Conservation (phyloP, 345 rosid genomes). For the Aquilaria sinensis region DNA sequence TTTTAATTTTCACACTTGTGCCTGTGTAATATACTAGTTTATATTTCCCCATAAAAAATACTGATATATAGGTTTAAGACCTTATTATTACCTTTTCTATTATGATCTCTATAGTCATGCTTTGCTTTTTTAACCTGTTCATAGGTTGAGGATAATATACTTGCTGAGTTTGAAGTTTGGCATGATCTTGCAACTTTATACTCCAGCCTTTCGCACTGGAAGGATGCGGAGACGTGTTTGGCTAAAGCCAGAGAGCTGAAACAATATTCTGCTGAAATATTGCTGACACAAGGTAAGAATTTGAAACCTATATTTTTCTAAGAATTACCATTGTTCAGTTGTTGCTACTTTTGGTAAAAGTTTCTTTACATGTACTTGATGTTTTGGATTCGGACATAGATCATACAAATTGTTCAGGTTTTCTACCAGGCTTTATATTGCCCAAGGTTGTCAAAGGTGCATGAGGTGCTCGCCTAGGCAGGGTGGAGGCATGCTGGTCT, state of each 20-base stretch:
- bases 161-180: conserved; percentile 89
- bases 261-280: conserved; percentile 59
- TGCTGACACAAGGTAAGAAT: conserved; percentile 74
- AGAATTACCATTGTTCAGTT: background rate
- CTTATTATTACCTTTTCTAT: background rate
- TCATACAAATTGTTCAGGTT: too few species aligned
- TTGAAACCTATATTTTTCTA: conserved; percentile 14
- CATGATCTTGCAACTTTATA: conserved; percentile 80
- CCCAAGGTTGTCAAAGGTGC: too few species aligned
- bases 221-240: conserved; percentile 83
- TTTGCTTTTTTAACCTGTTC: conserved; percentile 7
- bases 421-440: too few species aligned
- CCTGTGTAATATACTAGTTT: too few species aligned
- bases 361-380: too few species aligned
- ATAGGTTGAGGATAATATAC: conserved; percentile 60
- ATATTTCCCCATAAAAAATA: too few species aligned
- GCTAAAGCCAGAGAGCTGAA: conserved; percentile 72
- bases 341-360: too few species aligned
- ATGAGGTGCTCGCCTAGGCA: too few species aligned
- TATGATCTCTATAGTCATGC: conserved; percentile 4
- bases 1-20: too few species aligned
- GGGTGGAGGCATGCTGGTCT: too few species aligned
- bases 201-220: conserved; percentile 82
- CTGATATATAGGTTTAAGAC: background rate
- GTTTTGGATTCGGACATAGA: too few species aligned